phyloP scores from a whole-genome alignment of 768 basidiomycete genomes.

The Boletus fagicola region DNA sequence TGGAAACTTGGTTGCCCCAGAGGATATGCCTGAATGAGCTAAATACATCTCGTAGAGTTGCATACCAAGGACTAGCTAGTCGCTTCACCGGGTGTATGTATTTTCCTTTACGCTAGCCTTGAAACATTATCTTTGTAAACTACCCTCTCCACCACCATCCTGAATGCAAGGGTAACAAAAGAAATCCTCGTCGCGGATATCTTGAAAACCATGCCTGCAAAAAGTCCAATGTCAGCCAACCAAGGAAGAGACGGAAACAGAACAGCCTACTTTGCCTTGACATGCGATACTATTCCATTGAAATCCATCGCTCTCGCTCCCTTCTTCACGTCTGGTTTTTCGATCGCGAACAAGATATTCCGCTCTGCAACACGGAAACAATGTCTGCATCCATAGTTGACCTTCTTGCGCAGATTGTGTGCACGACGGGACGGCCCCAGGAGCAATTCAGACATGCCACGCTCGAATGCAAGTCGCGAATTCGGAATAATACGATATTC shows the following conservation, averaged over 20 bases:
- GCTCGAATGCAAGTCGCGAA: conserved; percentile 18
- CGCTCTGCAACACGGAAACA: conserved; percentile 31
- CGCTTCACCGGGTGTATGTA: neutral
- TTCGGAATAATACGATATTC: rapidly evolving
- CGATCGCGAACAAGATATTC: neutral
- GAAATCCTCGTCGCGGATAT: conserved; percentile 56
- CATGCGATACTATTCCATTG: conserved; percentile 60
- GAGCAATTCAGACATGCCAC: conserved; percentile 22
- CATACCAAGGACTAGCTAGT: neutral
- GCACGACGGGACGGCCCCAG: conserved; percentile 21
- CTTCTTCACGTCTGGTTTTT: neutral
- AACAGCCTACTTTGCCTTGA: conserved; percentile 54
- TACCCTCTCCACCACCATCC: neutral
- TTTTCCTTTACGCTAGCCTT: neutral
- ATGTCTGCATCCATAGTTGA: conserved; percentile 53
- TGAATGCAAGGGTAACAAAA: conserved; percentile 26
- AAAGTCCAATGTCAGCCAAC: conserved; percentile 6
- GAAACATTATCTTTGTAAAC: neutral
- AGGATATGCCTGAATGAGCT: neutral
- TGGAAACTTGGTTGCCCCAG: conserved; percentile 22
- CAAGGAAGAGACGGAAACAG: neutral
- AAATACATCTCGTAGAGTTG: neutral
- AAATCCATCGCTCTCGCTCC: conserved; percentile 41
- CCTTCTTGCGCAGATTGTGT: conserved; percentile 32
- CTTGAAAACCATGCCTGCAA: conserved; percentile 47